These are phyloP conservation scores for Jatropha podagrica DNA, from an alignment of 441 rosid genomes.

Conservation along the genomic window DNA sequence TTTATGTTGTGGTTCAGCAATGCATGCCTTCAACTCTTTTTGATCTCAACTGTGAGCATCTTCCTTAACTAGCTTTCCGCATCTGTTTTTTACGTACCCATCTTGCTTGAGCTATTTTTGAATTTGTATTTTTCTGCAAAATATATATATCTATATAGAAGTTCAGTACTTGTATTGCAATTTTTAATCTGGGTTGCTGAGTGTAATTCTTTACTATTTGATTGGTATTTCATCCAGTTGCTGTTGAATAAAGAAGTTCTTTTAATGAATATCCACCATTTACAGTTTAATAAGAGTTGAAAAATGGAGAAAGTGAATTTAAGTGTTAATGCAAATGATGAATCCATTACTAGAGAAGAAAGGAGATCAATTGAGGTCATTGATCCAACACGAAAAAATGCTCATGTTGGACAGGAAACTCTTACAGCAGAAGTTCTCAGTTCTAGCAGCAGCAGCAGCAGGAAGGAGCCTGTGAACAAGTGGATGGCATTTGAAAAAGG, in stretches of 20 bases:
- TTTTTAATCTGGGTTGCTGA: too few relatives aligned
- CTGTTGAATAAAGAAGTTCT: too few relatives aligned
- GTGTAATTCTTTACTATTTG: too few relatives aligned
- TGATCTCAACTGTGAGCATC: too few relatives aligned
- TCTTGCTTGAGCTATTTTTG: too few relatives aligned
- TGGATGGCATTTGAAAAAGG: slow-evolving; percentile 76
- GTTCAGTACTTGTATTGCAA: too few relatives aligned
- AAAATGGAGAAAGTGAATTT: not conserved
- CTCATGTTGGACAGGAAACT: not conserved
- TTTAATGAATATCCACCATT: too few relatives aligned
- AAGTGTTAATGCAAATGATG: slow-evolving; percentile 4
- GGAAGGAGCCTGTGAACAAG: slow-evolving; percentile 36
- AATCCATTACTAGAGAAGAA: slow-evolving; percentile 15
- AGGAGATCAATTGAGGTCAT: slow-evolving; percentile 35
- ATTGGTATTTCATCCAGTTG: too few relatives aligned
- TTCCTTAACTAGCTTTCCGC: not conserved
- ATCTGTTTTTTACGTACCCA: not conserved
- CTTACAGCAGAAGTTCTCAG: slow-evolving; percentile 14
- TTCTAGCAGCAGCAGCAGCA: slow-evolving; percentile 22
- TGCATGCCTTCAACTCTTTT: too few relatives aligned
- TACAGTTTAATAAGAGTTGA: not conserved
- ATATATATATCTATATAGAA: too few relatives aligned
- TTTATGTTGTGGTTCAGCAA: not conserved
- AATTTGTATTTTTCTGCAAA: too few relatives aligned
- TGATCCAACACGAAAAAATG: slow-evolving; percentile 27